Base-by-base conservation (phyloP, 331 rosid species). In the Cydonia oblonga region DNA sequence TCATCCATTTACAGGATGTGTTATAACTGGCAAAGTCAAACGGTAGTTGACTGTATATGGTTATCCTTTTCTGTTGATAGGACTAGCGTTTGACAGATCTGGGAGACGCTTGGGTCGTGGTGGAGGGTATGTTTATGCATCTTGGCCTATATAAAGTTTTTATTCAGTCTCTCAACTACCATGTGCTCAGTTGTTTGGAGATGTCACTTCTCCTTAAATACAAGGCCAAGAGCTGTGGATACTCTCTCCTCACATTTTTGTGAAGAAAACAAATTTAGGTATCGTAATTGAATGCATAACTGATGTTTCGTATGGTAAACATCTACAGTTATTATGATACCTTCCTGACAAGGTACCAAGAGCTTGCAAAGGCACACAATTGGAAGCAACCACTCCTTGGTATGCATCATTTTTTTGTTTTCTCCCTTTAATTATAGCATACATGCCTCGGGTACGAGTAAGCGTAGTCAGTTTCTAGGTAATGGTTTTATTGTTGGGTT, bases 101-200 rank as follows among this genome's bases (percentile, higher is more conserved):
- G 98, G 98, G 77, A 89, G 85, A 82, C 97, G 97, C 53, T 79
- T 95, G 82, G 98, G 98, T 63, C 96, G 98, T 67, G 98, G 98
- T 30, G 98, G 98, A 85, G 98, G 98, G 98, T 93, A 88, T 75
- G 74, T 6, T 76, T 69, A 28, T 40, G 22, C 56, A 70, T 66
- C 64, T 60, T 78, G 64, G 28, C 79, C 77, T 77, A 9, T 75
- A 64, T 32, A 26, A 35, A 62, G 42, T 66, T 58, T 61, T 67
- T 73, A 29, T 26, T 77, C 28, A 28, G 35, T 32, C 44, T 38
- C 44, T 38, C 44, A 38, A 38, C 44, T 38, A 38, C 44, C 44
- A 38, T 38, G 44, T 38, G 14, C 44, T 38, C 44, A 10, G 44
- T 38, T 38, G 44, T 40, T 44, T 14, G 26, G 33, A 75, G 73